Base-by-base conservation (phyloP, 371 early-diverging fungal genomes). In the Phascolomyces articulosus region DNA sequence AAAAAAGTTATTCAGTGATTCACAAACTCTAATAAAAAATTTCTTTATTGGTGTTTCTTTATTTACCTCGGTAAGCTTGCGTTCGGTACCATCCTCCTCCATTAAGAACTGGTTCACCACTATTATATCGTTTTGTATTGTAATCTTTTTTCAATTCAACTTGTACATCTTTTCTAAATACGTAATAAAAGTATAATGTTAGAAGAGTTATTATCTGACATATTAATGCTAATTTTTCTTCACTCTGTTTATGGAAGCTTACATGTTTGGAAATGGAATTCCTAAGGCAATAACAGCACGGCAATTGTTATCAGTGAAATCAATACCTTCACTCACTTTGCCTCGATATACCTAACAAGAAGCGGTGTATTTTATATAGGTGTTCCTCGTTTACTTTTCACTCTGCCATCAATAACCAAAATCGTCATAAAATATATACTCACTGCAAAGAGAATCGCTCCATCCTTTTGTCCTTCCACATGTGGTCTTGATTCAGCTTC, bases 321-420 rank as follows among this genome's bases (percentile, higher is more conserved):
- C 97, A 55, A 97, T 91, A 10, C 99, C 99, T 74, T 98, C 99
- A 31, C 91, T 89, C 1, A 94, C 94, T 75, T 96, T 98, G 3
- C 99, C 99, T 27, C 97, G 80, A 68, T 88, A 96, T 0, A 82
- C 80, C 79, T 79, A 60, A 0, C 24, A 63, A 87, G 86, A 34
- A 84, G 78, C 60, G 86, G 27, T 20, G 3, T n/a, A 41, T 41
- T 3, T 11, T n/a, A 44, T n/a, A n/a, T n/a, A n/a, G n/a, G n/a
- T n/a, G n/a, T n/a, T n/a, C n/a, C n/a, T n/a, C n/a, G n/a, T n/a
- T n/a, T n/a, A n/a, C n/a, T n/a, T n/a, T n/a, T n/a, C n/a, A n/a
- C n/a, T n/a, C n/a, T n/a, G n/a, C n/a, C n/a, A n/a, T n/a, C n/a
- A n/a, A n/a, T n/a, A n/a, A n/a, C n/a, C n/a, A n/a, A n/a, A n/a